Percentiles rank a stretch among this genome's conserved stretches.
These are phyloP conservation scores for Rosa persica DNA, from an alignment of 306 rosid species.

Conservation along the genomic window DNA sequence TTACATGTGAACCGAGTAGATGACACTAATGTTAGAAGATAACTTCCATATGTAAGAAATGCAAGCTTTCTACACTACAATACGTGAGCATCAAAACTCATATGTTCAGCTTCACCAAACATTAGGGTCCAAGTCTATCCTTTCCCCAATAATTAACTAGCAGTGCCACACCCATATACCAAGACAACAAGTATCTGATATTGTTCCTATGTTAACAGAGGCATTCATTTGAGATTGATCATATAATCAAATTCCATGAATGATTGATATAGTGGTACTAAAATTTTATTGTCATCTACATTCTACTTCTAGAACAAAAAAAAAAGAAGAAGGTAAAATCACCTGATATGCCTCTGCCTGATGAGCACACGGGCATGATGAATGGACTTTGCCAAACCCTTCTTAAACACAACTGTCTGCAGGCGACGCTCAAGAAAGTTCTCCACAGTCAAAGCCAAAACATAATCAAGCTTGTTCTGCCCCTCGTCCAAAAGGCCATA, in stretches of 20 bases:
- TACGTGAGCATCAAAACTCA: background rate
- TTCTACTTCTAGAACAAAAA: background rate
- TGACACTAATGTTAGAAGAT: background rate
- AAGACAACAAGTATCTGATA: background rate
- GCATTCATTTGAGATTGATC: constrained; percentile 5
- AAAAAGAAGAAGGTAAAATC: background rate
- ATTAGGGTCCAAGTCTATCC: background rate
- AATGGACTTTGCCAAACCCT: constrained; percentile 33
- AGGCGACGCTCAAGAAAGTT: constrained; percentile 42
- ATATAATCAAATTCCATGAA: background rate
- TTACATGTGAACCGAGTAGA: background rate
- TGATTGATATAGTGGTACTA: background rate
- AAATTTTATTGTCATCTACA: background rate
- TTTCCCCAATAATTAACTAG: background rate
- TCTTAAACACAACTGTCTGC: constrained; percentile 28
- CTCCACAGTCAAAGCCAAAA: constrained; percentile 40
- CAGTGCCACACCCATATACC: background rate
- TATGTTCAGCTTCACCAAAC: background rate
- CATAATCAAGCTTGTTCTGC: constrained; percentile 46
- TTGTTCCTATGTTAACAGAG: background rate
- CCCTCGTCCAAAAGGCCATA: constrained; percentile 37
- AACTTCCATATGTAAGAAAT: background rate
- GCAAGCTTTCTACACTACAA: background rate
- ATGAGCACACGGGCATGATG: constrained; percentile 34
- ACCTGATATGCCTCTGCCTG: constrained; percentile 39